These are phyloP conservation scores for Triticum aestivum DNA, from an alignment of 176 grass and related monocot species.

Conservation along the genomic window IWGSC_CS_RefSeq_v2.1 NC_057799.1:35060212-35060711, in stretches of 20 bases:
- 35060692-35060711: slow-evolving; percentile 89
- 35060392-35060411: slow-evolving; percentile 85
- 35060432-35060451: slow-evolving; percentile 89
- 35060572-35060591: slow-evolving; percentile 65
- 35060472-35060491: slow-evolving; percentile 94
- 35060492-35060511: slow-evolving; percentile 74
- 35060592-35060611: slow-evolving; percentile 97
- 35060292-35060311: slow-evolving; percentile 95
- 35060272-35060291: slow-evolving; percentile 86
- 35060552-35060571: slow-evolving; percentile 73
- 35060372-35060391: slow-evolving; percentile 91
- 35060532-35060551: slow-evolving; percentile 71
- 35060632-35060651: slow-evolving; percentile 81
- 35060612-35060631: slow-evolving; percentile 91
- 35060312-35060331: slow-evolving; percentile 87
- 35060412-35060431: slow-evolving; percentile 97
- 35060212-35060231: slow-evolving; percentile 95
- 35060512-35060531: slow-evolving; percentile 80
- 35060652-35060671: slow-evolving; percentile 96
- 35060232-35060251: slow-evolving; percentile 94
- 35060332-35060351: slow-evolving; percentile 89
- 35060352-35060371: slow-evolving; percentile 86
- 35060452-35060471: slow-evolving; percentile 93
- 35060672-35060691: slow-evolving; percentile 87
- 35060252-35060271: slow-evolving; percentile 80